phyloP scores from a whole-genome alignment of 2,329 filamentous ascomycete species.

The Keithomyces neogunnii region DNA sequence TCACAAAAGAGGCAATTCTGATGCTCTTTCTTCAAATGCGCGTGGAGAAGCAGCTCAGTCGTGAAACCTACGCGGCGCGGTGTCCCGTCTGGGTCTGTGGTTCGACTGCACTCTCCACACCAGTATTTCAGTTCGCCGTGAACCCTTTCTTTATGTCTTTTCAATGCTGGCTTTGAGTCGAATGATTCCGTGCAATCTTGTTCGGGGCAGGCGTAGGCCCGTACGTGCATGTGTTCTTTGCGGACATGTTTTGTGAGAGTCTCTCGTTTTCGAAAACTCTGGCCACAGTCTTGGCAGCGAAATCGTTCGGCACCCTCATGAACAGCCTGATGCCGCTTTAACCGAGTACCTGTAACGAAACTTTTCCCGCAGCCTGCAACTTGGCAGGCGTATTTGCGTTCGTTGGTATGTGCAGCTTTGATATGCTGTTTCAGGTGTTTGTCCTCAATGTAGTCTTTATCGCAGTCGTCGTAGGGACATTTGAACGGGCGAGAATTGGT shows the following conservation, averaged over 20 bases:
- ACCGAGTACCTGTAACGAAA: conserved; percentile 71
- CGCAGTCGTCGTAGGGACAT: conserved; percentile 62
- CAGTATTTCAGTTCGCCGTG: conserved; percentile 66
- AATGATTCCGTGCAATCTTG: conserved; percentile 58
- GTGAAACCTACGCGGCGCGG: conserved; percentile 52
- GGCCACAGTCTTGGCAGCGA: conserved; percentile 64
- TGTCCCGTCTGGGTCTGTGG: conserved; percentile 29
- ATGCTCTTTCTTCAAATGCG: conserved; percentile 67
- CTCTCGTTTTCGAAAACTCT: conserved; percentile 79
- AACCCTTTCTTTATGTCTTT: conserved; percentile 59
- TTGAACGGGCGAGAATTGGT: conserved; percentile 74
- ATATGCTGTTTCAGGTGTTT: conserved; percentile 82
- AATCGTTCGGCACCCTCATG: conserved; percentile 69
- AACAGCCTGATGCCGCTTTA: conserved; percentile 68
- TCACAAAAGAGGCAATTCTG: conserved; percentile 69
- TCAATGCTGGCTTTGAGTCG: conserved; percentile 62
- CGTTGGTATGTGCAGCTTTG: conserved; percentile 68
- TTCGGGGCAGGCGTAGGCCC: conserved; percentile 63
- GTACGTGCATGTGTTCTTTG: conserved; percentile 62
- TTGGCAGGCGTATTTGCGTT: conserved; percentile 64
- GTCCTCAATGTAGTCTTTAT: conserved; percentile 77
- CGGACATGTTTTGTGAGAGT: conserved; percentile 78
- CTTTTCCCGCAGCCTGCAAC: conserved; percentile 66
- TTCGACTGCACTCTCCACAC: conserved; percentile 61
- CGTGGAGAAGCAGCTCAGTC: conserved; percentile 61